Percentiles rank a stretch among this genome's conserved stretches.
phyloP scores from a whole-genome alignment of 2,329 filamentous ascomycete species.

The Aspergillus sp. region DNA sequence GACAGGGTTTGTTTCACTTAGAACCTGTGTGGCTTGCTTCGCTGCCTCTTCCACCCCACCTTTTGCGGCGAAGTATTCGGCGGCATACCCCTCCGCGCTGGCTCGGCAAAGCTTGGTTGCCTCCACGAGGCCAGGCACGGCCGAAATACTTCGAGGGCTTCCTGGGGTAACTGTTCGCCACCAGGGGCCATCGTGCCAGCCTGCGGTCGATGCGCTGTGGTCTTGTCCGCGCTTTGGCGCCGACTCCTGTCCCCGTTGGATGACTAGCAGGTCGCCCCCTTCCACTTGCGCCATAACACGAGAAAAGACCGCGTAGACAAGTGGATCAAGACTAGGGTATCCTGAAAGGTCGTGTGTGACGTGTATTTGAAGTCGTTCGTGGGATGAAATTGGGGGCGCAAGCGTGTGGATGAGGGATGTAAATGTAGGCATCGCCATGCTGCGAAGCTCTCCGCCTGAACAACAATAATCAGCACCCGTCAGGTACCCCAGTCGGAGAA shows the following conservation, averaged over 20 bases:
- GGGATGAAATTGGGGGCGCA: slow-evolving; percentile 92
- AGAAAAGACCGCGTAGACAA: slow-evolving; percentile 89
- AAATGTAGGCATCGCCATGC: slow-evolving; percentile 89
- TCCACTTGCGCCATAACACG: slow-evolving; percentile 99
- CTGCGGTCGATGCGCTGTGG: slow-evolving; percentile 49
- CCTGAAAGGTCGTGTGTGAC: slow-evolving; percentile 94
- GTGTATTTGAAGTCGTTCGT: slow-evolving; percentile 96
- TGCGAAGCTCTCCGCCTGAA: slow-evolving; percentile 81
- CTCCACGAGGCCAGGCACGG: slow-evolving; percentile 79
- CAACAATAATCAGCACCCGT: slow-evolving; percentile 41
- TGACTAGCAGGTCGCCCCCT: slow-evolving; percentile 89
- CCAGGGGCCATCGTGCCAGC: slow-evolving; percentile 95
- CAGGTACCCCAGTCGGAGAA: background rate
- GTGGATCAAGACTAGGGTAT: slow-evolving; percentile 90
- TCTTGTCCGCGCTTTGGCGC: slow-evolving; percentile 67
- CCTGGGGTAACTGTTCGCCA: slow-evolving; percentile 70
- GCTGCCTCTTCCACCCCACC: slow-evolving; percentile 83
- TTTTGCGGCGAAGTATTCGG: slow-evolving; percentile 77
- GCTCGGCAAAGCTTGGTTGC: slow-evolving; percentile 91
- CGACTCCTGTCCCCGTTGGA: slow-evolving; percentile 90
- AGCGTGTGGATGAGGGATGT: slow-evolving; percentile 93
- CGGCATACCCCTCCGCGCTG: slow-evolving; percentile 83
- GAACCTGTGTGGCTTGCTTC: slow-evolving; percentile 74
- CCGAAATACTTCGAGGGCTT: slow-evolving; percentile 74
- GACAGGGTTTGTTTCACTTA: slow-evolving; percentile 86